Conservation (phyloP, 2,329 filamentous ascomycete species). For the Helicocarpus griseus region DNA sequence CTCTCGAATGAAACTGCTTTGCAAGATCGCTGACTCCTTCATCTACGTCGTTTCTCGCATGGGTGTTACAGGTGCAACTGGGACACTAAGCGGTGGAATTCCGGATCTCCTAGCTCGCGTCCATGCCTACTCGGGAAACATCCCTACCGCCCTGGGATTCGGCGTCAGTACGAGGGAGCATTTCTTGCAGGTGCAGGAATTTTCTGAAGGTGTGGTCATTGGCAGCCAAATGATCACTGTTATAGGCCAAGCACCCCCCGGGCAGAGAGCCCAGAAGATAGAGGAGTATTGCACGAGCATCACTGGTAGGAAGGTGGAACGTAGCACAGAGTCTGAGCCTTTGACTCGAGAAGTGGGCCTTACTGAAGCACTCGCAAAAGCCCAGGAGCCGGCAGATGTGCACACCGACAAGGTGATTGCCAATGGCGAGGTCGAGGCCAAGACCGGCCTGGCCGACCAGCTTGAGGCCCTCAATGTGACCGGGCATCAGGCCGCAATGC, state of each 20-base stretch:
- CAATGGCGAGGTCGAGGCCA: constrained; percentile 45
- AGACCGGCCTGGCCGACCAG: constrained; percentile 67
- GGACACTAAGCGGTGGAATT: constrained; percentile 69
- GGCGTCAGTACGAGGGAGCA: constrained; percentile 94
- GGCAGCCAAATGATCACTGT: constrained; percentile 89
- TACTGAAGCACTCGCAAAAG: constrained; percentile 55
- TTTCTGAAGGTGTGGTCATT: constrained; percentile 91
- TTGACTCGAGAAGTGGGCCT: constrained; percentile 59
- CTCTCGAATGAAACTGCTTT: constrained; percentile 86
- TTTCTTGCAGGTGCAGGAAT: constrained; percentile 71
- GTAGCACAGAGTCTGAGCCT: constrained; percentile 33
- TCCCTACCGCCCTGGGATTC: constrained; percentile 87
- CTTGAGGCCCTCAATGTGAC: constrained; percentile 68
- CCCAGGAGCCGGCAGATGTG: constrained; percentile 44
- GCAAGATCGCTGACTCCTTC: constrained; percentile 94
- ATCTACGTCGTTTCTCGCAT: constrained; percentile 97
- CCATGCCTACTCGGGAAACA: constrained; percentile 83
- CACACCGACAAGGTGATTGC: constrained; percentile 37
- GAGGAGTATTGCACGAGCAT: constrained; percentile 78
- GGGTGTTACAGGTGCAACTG: constrained; percentile 88
- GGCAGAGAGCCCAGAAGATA: constrained; percentile 60
- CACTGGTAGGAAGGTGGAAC: constrained; percentile 46
- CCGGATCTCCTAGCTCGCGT: constrained; percentile 75
- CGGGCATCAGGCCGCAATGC: constrained; percentile 50
- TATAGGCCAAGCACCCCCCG: constrained; percentile 57